Evolutionary conservation across 768 basidiomycete genomes (phyloP), one percentile per base, ranked within the genome.

Genomic region (Phanerochaete carnosa): DNA sequence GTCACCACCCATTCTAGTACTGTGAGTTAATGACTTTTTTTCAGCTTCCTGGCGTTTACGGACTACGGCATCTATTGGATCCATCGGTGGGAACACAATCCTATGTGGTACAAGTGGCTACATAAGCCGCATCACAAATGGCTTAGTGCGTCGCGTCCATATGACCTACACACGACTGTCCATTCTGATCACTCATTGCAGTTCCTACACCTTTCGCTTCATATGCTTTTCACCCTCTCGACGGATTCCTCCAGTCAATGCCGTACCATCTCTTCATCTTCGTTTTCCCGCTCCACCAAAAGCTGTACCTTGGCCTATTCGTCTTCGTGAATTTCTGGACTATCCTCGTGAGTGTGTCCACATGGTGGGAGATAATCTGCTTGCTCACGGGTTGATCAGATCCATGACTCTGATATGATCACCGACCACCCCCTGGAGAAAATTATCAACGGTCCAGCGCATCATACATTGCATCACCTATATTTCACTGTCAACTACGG

Each of bases 121-220:
- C 97, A 99, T 75, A 99, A 99, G 74, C 95, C 96, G 1, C 97
- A 99, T 73, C 97, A 99, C 82, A 95, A 92, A 75, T 99, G 97
- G 97, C 79, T 98, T 64, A 86, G 95, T 96, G 73, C 58, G 94
- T 85, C 32, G 19, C 51, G 3, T 37, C 30, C 29, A 46, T 51
- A 28, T 45, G 43, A 53, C 50, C 6, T 56, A 28, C 50, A 32
- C 23, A 15, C 0, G 30, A 2, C 25, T 37, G 26, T 56, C 35
- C 56, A 11, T n/a, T 59, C 62, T 61, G 39, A 62, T 62, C 19
- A 45, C 45, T 32, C 8, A 55, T 16, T 49, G 52, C 69, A 97
- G 95, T 99, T 62, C 95, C 97, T 4, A 97, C 97, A 0, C 97
- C 97, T 0, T 99, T 93, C 68, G 92, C 97, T 32, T 96, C 96